Base-by-base conservation (phyloP, 2,329 filamentous ascomycete genomes). In the Chrysosporium keratinophilum region DNA sequence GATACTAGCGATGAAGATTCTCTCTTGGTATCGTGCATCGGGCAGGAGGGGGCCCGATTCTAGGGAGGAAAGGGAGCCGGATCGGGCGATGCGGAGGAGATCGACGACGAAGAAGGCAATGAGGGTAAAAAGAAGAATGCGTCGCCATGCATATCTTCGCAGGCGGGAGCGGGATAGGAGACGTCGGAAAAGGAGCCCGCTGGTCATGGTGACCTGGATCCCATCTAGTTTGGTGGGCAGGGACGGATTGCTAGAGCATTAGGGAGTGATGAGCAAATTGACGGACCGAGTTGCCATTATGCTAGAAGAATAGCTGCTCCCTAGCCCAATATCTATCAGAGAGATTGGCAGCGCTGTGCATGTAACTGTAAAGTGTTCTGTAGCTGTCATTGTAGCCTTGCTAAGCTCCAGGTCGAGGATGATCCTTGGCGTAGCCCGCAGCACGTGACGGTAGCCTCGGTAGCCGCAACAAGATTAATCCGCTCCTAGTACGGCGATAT, bases 1-100 rank as follows among this genome's bases (percentile, higher is more conserved):
- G 63, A 84, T 80, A 57, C 79, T 80, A 3, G 82, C 80, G 56
- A 88, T 85, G 69, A 81, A 88, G 57, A 88, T 47, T 5, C 43
- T 15, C 12, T 40, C 12, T 10, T 19, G 31, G 12, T n/a, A 31
- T 33, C 12, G 20, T 31, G 20, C 15, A 11, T 46, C 19, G 12
- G 33, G 17, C 2, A 12, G 49, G 1, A 44, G 12, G 15, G 49
- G 31, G 2, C 20, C 15, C 12, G 41, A n/a, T 15, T 41, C n/a
- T n/a, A 47, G 41, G 23, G 31, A 19, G 2, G 42, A 37, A 35
- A 23, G 33, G 31, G 41, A 47, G 20, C 52, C 45, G 37, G 45
- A 50, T 14, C 6, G 28, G 14, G 52, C 23, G 45, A 52, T 47
- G 40, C 48, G 43, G 12, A 17, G 7, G 20, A 49, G 23, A 12